These are phyloP conservation scores for Cucumis hystrix DNA, from an alignment of 306 rosid species.

Conservation along the genomic window DNA sequence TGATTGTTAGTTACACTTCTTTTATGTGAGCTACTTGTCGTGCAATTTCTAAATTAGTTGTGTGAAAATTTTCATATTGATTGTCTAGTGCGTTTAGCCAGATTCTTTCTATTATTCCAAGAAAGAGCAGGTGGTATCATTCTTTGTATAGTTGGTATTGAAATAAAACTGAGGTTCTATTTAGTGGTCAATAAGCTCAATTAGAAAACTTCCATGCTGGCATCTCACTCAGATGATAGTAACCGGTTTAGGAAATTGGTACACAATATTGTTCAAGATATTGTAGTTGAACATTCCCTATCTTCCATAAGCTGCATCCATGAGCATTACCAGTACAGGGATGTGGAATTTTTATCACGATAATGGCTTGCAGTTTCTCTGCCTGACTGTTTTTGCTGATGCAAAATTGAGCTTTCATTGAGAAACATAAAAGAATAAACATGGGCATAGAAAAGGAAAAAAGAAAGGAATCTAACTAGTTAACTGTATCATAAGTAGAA, in stretches of 20 bases:
- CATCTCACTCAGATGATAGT: background rate
- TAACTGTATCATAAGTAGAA: background rate
- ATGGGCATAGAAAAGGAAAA: background rate
- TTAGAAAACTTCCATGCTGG: background rate
- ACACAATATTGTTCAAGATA: background rate
- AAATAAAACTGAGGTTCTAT: background rate
- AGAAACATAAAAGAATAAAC: background rate
- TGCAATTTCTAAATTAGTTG: background rate
- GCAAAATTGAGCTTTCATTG: background rate
- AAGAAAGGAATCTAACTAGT: background rate
- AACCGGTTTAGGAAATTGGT: background rate
- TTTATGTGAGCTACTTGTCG: background rate
- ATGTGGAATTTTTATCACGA: background rate
- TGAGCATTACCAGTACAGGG: background rate
- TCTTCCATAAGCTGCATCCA: background rate
- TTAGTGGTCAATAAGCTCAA: background rate
- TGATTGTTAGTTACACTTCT: background rate
- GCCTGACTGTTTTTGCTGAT: background rate
- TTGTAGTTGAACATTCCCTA: background rate
- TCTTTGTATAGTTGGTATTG: background rate
- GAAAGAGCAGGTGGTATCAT: background rate
- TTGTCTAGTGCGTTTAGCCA: background rate
- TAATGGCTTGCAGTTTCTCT: background rate
- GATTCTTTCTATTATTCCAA: background rate
- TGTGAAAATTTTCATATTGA: background rate